A percentile compares a stretch with the other conserved stretches of the same genome.
Conservation (phyloP, 495 filamentous ascomycete species). For the Aspergillus coremiiformis region DNA sequence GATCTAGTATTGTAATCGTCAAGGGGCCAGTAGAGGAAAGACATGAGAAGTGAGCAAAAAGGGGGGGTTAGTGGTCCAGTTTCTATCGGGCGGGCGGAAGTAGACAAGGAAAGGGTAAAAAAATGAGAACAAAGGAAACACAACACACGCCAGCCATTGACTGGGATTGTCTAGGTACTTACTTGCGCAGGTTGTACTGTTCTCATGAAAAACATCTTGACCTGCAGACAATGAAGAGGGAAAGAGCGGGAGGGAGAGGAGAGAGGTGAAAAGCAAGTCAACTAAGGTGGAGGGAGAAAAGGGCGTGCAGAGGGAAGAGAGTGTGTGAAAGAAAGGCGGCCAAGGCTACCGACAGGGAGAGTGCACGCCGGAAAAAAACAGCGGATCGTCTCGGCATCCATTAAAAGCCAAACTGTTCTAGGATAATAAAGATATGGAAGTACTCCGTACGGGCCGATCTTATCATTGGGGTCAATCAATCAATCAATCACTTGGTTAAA, state of each 20-base stretch:
- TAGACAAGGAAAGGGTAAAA: constrained; percentile 10
- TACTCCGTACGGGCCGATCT: constrained; percentile 41
- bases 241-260: constrained; percentile 3
- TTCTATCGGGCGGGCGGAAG: constrained; percentile 9
- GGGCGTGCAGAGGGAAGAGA: constrained; percentile 1
- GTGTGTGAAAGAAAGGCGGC: constrained; percentile 14
- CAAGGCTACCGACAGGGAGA: constrained; percentile 4
- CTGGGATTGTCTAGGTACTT: constrained; percentile 5
- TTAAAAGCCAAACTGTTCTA: constrained; percentile 3
- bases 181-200: constrained; percentile 30
- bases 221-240: constrained; percentile 1
- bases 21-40: not conserved
- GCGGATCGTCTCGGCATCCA: constrained; percentile 40
- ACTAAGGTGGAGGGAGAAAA: constrained; percentile 5
- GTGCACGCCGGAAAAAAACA: constrained; percentile 34
- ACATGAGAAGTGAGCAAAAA: not conserved
- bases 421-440: constrained; percentile 6
- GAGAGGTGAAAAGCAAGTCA: not conserved
- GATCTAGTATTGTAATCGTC: no score
- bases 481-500: not conserved
- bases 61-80: not conserved
- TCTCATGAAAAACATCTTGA: constrained; percentile 27
- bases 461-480: constrained; percentile 22
- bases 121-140: constrained; percentile 2
- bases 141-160: not conserved